phyloP scores from a whole-genome alignment of 495 filamentous ascomycete species.

The Penicillium waksmanii region DNA sequence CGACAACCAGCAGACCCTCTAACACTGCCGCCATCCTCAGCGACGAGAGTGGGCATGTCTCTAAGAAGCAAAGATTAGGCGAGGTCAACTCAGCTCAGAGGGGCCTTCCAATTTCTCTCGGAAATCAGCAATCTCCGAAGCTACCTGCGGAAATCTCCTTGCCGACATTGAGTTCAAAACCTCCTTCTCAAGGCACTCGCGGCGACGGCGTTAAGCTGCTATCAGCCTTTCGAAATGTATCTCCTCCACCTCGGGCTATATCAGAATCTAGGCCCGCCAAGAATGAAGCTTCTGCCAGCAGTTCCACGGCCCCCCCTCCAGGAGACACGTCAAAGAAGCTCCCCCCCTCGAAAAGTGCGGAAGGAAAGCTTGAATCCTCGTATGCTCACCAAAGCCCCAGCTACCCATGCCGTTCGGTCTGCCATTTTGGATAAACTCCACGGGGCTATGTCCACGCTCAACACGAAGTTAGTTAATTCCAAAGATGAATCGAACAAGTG shows the following conservation, averaged over 20 bases:
- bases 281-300: not conserved
- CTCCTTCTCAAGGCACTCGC: not conserved
- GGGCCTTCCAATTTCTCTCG: not conserved
- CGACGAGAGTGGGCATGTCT: not conserved
- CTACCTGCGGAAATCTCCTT: slow-evolving; percentile 52
- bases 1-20: not conserved
- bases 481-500: slow-evolving; percentile 59
- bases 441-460: slow-evolving; percentile 70
- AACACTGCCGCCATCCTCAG: not conserved
- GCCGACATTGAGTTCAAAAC: not conserved
- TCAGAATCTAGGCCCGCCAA: slow-evolving; percentile 20
- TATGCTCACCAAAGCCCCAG: slow-evolving; percentile 72
- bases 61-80: slow-evolving; percentile 14
- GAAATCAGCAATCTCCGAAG: slow-evolving; percentile 70
- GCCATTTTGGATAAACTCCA: slow-evolving; percentile 74
- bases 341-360: slow-evolving; percentile 39
- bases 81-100: not conserved
- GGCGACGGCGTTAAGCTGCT: slow-evolving; percentile 15
- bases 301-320: slow-evolving; percentile 10
- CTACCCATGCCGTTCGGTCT: slow-evolving; percentile 66
- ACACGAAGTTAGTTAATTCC: slow-evolving; percentile 54
- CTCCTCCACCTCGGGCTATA: slow-evolving; percentile 45
- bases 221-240: slow-evolving; percentile 36
- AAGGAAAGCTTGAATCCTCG: slow-evolving; percentile 75
- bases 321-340: slow-evolving; percentile 8